Evolutionary conservation across 768 basidiomycete genomes (phyloP).

Genomic region (Nidularia sp.): DNA sequence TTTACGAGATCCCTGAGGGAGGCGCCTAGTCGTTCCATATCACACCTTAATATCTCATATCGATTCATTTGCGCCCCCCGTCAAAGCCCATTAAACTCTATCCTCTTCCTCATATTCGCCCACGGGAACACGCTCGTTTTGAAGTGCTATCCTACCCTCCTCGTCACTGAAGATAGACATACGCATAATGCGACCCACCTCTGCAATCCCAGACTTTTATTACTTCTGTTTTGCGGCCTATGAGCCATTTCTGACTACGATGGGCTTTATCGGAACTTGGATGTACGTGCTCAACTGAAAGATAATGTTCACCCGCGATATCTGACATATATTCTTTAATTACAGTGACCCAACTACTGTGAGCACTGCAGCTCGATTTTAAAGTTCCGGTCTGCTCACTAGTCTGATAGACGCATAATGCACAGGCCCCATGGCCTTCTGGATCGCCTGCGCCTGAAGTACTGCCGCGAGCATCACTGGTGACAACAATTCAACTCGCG

Average conservation of each 20-base stretch:
- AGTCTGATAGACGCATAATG: slow-evolving; percentile 55
- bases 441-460: slow-evolving; percentile 39
- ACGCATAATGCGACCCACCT: slow-evolving; percentile 21
- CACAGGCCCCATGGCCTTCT: slow-evolving; percentile 70
- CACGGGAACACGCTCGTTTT: not conserved
- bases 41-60: not conserved
- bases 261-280: slow-evolving; percentile 65
- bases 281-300: slow-evolving; percentile 22
- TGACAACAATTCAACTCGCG: slow-evolving; percentile 72
- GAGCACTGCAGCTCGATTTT: slow-evolving; percentile 7
- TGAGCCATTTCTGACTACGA: slow-evolving; percentile 62
- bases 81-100: not conserved
- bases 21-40: too few species aligned
- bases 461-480: slow-evolving; percentile 59
- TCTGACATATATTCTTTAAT: not conserved
- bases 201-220: slow-evolving; percentile 71
- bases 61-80: not conserved
- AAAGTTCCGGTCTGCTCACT: not conserved
- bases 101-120: not conserved
- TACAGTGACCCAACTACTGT: slow-evolving; percentile 60
- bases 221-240: slow-evolving; percentile 71
- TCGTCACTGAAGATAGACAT: not conserved
- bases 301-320: too few species aligned
- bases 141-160: too few species aligned
- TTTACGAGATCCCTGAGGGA: too few species aligned